A percentile compares a stretch with the other conserved stretches of the same genome.
phyloP scores from a whole-genome alignment of 225 moss, liverwort and hornwort genomes.

The Polytrichum commune region DNA sequence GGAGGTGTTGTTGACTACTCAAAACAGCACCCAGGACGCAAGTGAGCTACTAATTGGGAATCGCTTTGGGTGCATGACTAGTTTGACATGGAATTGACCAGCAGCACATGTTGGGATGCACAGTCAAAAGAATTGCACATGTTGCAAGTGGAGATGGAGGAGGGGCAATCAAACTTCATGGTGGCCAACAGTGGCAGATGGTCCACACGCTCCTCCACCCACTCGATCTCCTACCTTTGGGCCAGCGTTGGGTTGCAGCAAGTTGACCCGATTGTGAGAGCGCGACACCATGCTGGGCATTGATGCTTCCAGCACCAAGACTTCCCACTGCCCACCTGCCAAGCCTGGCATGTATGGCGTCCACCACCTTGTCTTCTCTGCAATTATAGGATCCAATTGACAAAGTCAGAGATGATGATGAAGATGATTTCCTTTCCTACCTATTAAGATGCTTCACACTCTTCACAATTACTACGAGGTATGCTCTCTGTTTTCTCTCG shows the following conservation, averaged over 20 bases:
- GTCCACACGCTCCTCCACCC: constrained; percentile 42
- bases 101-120: no score
- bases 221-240: constrained; percentile 64
- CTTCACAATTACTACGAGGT: constrained; percentile 1
- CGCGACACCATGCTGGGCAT: constrained; percentile 44
- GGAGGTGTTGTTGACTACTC: no score
- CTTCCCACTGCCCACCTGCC: constrained; percentile 76
- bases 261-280: constrained; percentile 47
- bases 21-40: no score
- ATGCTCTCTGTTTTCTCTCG: neutral
- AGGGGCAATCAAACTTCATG: constrained; percentile 41
- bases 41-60: no score
- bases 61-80: no score
- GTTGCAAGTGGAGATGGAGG: neutral
- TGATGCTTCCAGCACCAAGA: constrained; percentile 76
- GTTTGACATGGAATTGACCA: no score
- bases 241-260: constrained; percentile 51
- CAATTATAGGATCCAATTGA: constrained; percentile 19
- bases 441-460: neutral
- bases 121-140: no score
- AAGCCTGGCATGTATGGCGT: constrained; percentile 58
- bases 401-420: constrained; percentile 11
- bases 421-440: neutral
- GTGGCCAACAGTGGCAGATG: constrained; percentile 26
- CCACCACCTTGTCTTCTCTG: constrained; percentile 60